A percentile compares a stretch with the other conserved stretches of the same genome.
phyloP scores from a whole-genome alignment of 495 filamentous ascomycete species.

The Daldinia bambusicola region DNA sequence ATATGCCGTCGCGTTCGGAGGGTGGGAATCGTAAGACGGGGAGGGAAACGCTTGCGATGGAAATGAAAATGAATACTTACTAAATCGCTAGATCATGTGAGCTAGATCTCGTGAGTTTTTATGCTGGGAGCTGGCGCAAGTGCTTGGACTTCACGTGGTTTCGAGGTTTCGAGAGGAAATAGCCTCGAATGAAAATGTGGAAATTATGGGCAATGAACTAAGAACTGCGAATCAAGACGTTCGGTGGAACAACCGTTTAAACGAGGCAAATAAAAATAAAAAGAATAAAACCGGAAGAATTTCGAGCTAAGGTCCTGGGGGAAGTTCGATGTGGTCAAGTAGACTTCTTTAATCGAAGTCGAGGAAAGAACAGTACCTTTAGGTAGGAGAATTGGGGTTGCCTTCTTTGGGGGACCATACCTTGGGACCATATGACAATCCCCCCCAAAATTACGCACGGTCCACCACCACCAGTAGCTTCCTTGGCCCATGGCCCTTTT shows the following conservation, averaged over 20 bases:
- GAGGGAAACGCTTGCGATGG: conserved; percentile 23
- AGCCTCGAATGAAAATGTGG: conserved; percentile 47
- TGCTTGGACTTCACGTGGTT: conserved; percentile 51
- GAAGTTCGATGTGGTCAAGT: conserved; percentile 21
- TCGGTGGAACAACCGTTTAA: background rate
- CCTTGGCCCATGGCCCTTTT: background rate
- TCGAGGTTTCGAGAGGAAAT: conserved; percentile 44
- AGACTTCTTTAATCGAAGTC: conserved; percentile 30
- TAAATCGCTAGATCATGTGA: conserved; percentile 43
- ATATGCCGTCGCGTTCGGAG: background rate
- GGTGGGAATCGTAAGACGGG: conserved; percentile 6
- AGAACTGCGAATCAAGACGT: conserved; percentile 34
- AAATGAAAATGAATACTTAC: conserved; percentile 36
- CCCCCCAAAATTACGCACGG: conserved; percentile 43
- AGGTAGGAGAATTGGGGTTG: conserved; percentile 48
- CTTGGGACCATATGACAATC: conserved; percentile 18
- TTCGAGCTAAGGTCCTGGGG: background rate
- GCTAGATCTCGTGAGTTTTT: conserved; percentile 48
- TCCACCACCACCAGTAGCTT: conserved; percentile 21
- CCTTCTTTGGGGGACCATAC: conserved; percentile 49
- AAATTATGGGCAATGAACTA: conserved; percentile 42
- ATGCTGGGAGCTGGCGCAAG: conserved; percentile 31
- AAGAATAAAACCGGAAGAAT: conserved; percentile 11
- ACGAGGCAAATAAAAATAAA: conserved; percentile 28
- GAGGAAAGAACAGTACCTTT: conserved; percentile 31